Evolutionary conservation across 2,329 filamentous ascomycete genomes (phyloP), one percentile per base, ranked within the genome.

Genomic region (Talaromyces sp.): DNA sequence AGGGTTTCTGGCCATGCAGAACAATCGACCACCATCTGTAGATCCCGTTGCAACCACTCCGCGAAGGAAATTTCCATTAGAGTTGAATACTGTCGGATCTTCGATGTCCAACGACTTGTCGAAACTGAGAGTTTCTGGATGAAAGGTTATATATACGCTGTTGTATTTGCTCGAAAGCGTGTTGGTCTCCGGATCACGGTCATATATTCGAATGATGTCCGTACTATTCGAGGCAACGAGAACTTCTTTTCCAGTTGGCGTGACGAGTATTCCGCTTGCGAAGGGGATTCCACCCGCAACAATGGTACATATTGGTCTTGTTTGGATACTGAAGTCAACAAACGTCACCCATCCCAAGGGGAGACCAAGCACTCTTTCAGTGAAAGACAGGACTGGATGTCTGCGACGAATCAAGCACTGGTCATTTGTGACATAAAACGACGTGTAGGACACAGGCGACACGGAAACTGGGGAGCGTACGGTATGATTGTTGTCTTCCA

Each of bases 361-460:
- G 33, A 59, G 51, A 10, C 37, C 52, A n/a, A 61, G 48, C 8
- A 51, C 45, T 17, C 54, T 60, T 37, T 63, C 57, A 15, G 53
- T 60, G 13, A 56, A 61, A 22, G 46, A 57, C 33, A 61, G 36
- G n/a, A 63, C 41, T 9, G 61, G 54, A n/a, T 58, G 55, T 15
- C 50, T 62, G n/a, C 59, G 54, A 17, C 43, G 56, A 17, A 60
- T 55, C 4, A 58, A 53, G 35, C 43, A 62, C 37, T 61, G 59
- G 22, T 63, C 62, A 51, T 63, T 63, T 8, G 62, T 63, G 22
- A 63, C 54, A 37, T 63, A 63, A 25, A 63, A 63, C 2, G 61
- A 62, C 5, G 56, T 59, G 39, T 63, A 63, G 6, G 62, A 63
- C 25, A 61, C 48, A 1, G 62, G 57, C 7, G 59, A 37, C 17